A percentile compares a stretch with the other conserved stretches of the same genome.
phyloP scores from a whole-genome alignment of 768 basidiomycete species.

The Pisolithus marmoratus region DNA sequence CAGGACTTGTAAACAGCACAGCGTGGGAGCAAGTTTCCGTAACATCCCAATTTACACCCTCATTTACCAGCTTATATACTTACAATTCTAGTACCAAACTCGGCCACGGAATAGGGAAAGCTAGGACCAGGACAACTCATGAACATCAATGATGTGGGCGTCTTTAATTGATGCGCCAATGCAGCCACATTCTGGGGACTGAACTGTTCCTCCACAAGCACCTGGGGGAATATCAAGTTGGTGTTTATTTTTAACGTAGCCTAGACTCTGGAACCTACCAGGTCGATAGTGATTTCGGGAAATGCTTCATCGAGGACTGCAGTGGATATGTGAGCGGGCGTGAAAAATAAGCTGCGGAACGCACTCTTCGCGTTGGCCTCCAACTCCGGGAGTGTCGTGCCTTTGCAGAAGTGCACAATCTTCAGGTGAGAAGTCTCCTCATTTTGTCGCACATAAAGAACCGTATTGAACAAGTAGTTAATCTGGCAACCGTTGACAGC shows the following conservation, averaged over 20 bases:
- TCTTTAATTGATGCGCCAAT: constrained; percentile 41
- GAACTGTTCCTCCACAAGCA: constrained; percentile 41
- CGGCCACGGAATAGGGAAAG: constrained; percentile 39
- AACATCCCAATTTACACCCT: too few species aligned
- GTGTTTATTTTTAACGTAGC: background rate
- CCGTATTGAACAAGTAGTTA: constrained; percentile 55
- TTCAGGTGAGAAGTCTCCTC: constrained; percentile 68
- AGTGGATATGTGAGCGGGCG: background rate
- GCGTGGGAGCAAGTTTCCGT: too few species aligned
- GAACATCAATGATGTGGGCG: constrained; percentile 55
- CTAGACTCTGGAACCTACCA: constrained; percentile 31
- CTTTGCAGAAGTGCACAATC: constrained; percentile 60
- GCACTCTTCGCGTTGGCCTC: constrained; percentile 65
- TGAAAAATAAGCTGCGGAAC: constrained; percentile 3
- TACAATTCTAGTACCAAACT: constrained; percentile 50
- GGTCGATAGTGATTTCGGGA: constrained; percentile 57
- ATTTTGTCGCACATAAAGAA: constrained; percentile 60
- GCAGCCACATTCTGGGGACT: constrained; percentile 43
- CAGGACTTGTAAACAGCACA: too few species aligned
- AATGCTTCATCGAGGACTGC: constrained; percentile 58
- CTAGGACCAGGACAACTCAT: constrained; percentile 51
- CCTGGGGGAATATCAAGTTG: constrained; percentile 22
- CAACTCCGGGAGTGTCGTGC: constrained; percentile 60
- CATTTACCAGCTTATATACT: constrained; percentile 7
- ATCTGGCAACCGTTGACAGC: constrained; percentile 39